Percentiles rank a stretch among this genome's conserved stretches.
phyloP scores from a whole-genome alignment of 352 stramenopile species.

The Phytophthora megakarya region DNA sequence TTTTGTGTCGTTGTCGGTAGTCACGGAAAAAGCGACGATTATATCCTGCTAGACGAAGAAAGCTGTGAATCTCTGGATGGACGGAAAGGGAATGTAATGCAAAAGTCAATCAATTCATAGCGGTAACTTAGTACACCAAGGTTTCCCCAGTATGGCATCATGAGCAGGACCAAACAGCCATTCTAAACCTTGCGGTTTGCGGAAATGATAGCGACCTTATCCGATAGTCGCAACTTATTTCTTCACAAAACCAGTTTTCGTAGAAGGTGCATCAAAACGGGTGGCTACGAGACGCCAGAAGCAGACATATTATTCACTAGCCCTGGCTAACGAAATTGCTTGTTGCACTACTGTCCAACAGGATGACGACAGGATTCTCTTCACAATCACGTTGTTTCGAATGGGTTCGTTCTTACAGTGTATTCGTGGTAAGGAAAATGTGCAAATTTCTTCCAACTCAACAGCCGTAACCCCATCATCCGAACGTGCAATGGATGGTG shows the following conservation, averaged over 20 bases:
- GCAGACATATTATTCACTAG: background rate
- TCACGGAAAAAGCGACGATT: too few species aligned
- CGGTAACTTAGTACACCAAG: conserved; percentile 19
- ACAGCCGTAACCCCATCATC: too few species aligned
- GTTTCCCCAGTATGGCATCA: conserved; percentile 26
- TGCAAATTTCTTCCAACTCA: too few species aligned
- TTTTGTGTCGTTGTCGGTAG: too few species aligned
- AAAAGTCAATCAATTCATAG: conserved; percentile 12
- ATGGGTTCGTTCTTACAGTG: conserved; percentile 22
- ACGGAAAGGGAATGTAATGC: too few species aligned
- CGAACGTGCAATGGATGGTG: too few species aligned
- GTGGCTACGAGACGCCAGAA: conserved; percentile 10
- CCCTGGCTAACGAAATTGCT: conserved; percentile 18
- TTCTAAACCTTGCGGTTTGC: conserved; percentile 13
- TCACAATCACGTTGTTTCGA: conserved; percentile 14
- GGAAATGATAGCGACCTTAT: background rate
- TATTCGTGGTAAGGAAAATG: too few species aligned
- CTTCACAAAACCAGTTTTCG: conserved; percentile 2
- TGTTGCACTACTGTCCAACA: conserved; percentile 25
- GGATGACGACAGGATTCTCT: conserved; percentile 18
- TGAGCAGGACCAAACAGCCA: too few species aligned
- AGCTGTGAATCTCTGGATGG: too few species aligned
- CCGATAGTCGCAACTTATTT: background rate
- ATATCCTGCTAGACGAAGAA: too few species aligned
- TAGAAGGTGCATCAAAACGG: conserved; percentile 19